phyloP scores from a whole-genome alignment of 1,284 basidiomycete species.

The Sphagnurus paluster region DNA sequence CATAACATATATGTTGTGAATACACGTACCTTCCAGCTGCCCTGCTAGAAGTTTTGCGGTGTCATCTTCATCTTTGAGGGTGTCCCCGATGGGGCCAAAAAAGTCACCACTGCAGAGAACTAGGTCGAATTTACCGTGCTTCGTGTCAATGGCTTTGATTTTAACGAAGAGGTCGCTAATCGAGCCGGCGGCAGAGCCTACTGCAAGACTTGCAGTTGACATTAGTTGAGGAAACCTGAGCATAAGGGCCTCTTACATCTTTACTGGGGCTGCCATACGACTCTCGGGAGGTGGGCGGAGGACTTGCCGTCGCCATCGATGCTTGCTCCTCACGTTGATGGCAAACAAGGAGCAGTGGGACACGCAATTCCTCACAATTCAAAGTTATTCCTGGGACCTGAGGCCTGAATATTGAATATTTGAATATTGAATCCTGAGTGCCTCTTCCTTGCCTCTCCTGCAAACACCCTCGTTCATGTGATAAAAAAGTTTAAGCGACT shows the following conservation, averaged over 20 bases:
- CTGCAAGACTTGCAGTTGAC: constrained; percentile 64
- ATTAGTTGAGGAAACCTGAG: constrained; percentile 4
- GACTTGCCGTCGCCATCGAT: not conserved
- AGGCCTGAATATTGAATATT: no score
- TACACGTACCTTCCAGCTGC: constrained; percentile 56
- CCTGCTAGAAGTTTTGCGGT: constrained; percentile 63
- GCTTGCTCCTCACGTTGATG: not conserved
- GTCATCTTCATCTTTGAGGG: constrained; percentile 46
- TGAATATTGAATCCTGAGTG: no score
- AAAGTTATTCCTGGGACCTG: no score
- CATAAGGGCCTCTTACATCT: constrained; percentile 37
- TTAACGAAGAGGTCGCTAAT: constrained; percentile 79
- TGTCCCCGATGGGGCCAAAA: constrained; percentile 64
- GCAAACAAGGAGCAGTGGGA: no score
- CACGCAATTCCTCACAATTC: no score
- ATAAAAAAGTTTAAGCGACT: no score
- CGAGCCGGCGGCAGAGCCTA: constrained; percentile 83
- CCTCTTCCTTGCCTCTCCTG: no score
- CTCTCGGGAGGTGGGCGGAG: not conserved
- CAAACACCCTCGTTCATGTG: no score
- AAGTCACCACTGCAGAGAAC: constrained; percentile 90
- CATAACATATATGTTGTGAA: not conserved
- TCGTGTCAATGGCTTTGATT: constrained; percentile 84
- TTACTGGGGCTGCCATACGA: constrained; percentile 29
- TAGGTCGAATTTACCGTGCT: constrained; percentile 93